phyloP scores from a whole-genome alignment of 1,284 basidiomycete genomes.

The Naganishia sp. region DNA sequence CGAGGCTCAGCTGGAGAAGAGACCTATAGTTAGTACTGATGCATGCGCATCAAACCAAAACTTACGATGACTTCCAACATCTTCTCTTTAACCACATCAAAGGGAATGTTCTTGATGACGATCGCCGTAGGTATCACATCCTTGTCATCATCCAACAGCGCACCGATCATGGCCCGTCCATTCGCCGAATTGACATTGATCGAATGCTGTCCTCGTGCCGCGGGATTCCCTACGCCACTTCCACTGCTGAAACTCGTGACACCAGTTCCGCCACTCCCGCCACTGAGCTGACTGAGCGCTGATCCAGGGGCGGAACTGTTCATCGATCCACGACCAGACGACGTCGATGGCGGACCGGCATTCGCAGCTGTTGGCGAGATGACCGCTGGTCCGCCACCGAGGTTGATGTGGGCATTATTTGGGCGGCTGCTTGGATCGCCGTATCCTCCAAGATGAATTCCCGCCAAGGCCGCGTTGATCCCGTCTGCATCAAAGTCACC shows the following conservation, averaged over 20 bases:
- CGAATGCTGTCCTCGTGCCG: not conserved
- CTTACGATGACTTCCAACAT: slow-evolving; percentile 91
- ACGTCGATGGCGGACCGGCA: slow-evolving; percentile 7
- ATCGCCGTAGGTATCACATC: slow-evolving; percentile 98
- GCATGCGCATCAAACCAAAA: slow-evolving; percentile 36
- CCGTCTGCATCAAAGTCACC: not conserved
- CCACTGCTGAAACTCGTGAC: slow-evolving; percentile 20
- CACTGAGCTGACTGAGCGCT: slow-evolving; percentile 19
- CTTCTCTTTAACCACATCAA: slow-evolving; percentile 94
- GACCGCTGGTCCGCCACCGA: not conserved
- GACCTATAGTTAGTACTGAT: slow-evolving; percentile 11
- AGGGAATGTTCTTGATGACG: slow-evolving; percentile 99
- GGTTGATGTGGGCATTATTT: not conserved
- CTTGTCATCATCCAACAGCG: slow-evolving; percentile 55
- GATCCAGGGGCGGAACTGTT: slow-evolving; percentile 22
- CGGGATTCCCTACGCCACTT: not conserved
- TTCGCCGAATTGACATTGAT: slow-evolving; percentile 19
- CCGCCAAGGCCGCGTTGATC: slow-evolving; percentile 17
- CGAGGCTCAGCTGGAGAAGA: slow-evolving; percentile 70
- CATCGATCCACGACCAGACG: slow-evolving; percentile 20
- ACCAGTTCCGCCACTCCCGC: slow-evolving; percentile 17
- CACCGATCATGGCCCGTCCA: slow-evolving; percentile 28
- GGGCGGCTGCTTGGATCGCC: not conserved
- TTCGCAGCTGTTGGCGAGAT: not conserved
- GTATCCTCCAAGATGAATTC: slow-evolving; percentile 11